Evolutionary conservation across 805 yeast species (phyloP), one percentile per base, ranked within the genome.

Genomic region (Zygosaccharomyces lentus): DNA sequence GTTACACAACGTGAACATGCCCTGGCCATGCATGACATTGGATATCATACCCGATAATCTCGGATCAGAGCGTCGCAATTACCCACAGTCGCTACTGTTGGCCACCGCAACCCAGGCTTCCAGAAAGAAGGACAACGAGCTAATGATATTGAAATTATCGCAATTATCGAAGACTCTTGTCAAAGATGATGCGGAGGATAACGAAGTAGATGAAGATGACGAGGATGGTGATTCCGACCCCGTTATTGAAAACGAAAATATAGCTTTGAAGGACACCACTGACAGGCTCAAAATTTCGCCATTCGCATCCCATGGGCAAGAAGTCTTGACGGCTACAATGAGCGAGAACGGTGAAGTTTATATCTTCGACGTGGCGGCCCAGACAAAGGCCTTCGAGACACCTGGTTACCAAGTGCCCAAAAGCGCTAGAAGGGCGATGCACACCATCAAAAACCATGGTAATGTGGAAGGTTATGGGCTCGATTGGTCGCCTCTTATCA

Each of bases 401-500:
- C 96, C 98, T 3, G 98, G 98, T 5, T 83, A 75, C 57, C 73
- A 77, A 56, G 79, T 91, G 52, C 85, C 95, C 41, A 90, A 89
- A 62, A 68, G 76, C 13, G 77, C 82, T 52, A 87, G 84, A 62
- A 78, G 82, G 64, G 96, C 98, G 15, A 62, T 81, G 9, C 90
- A 89, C 68, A 88, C 96, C 6, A 73, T 93, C 49, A 78, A 78
- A 59, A 75, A 70, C 52, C 99, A 93, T 64, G 97, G 97, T 19
- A 83, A 84, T 54, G 95, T 87, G n/a, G 99, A 93, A 70, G 98
- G 99, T 29, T 93, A 88, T 61, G 99, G 96, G 12, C 66, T 93
- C 37, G 99, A 91, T 67, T 93, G 99, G 99, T 87, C 96, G 1
- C 96, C 97, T 35, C 70, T 84, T 52, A 77, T 81, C 49, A 76